Conservation (phyloP, 768 basidiomycete genomes). For the Clitopilus hobsonii region DNA sequence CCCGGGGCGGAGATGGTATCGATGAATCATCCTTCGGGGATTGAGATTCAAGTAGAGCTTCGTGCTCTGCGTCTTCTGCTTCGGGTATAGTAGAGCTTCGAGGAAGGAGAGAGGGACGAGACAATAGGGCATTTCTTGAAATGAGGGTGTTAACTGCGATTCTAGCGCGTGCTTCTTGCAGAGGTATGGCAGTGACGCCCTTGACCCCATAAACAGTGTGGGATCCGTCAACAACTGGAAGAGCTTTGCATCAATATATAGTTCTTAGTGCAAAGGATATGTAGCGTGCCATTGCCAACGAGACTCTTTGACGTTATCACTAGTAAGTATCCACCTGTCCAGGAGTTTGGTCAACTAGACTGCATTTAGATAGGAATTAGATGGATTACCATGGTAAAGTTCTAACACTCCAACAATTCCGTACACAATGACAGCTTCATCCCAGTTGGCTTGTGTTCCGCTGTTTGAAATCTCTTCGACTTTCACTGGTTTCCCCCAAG, state of each 20-base stretch:
- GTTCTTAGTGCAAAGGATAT: not conserved
- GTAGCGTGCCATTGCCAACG: conserved; percentile 58
- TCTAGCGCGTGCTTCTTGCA: conserved; percentile 60
- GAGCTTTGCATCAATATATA: conserved; percentile 3
- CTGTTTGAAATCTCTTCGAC: conserved; percentile 45
- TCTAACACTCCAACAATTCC: conserved; percentile 75
- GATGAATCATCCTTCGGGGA: conserved; percentile 5
- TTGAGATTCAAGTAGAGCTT: conserved; percentile 4
- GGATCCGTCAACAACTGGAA: conserved; percentile 57
- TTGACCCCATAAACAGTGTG: conserved; percentile 67
- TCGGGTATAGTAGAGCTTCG: conserved; percentile 9
- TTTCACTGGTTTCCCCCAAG: conserved; percentile 54
- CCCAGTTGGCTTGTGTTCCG: conserved; percentile 46
- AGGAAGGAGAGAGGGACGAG: conserved; percentile 43
- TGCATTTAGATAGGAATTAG: not conserved
- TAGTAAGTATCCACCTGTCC: conserved; percentile 67
- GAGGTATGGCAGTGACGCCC: conserved; percentile 65
- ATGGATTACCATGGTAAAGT: conserved; percentile 37
- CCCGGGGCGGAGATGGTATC: conserved; percentile 24
- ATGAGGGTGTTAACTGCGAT: conserved; percentile 47
- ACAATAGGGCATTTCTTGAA: conserved; percentile 38
- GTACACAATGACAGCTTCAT: conserved; percentile 54
- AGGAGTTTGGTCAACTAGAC: not conserved
- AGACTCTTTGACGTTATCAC: conserved; percentile 62
- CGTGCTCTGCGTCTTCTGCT: conserved; percentile 12